Evolutionary conservation across 345 rosid genomes (phyloP), one percentile per base, ranked within the genome.

Genomic region (Euphorbia tirucalli): DNA sequence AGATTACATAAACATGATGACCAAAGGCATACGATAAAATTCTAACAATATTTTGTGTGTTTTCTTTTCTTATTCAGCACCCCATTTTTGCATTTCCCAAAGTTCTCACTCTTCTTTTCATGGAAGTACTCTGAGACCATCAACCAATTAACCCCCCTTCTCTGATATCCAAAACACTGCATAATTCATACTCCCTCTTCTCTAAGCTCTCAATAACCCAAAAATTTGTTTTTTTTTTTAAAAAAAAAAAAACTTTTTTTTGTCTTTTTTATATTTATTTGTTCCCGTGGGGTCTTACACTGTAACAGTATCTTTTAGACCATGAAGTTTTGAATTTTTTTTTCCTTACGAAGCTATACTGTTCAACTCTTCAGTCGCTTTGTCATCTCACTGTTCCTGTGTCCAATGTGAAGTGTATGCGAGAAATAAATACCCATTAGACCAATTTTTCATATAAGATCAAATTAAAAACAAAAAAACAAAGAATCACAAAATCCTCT

Each of bases 281-380:
- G 8, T 18, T 19, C 56, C 32, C 35, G 68, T 60, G 54, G 62
- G 66, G 66, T 68, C 77, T 7, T 61, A 7, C 28, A 68, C 37
- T 64, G 75, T 24, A 68, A 43, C 72, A 66, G 72, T 74, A 49
- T 54, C 44, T 41, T 25, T 21, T 41, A 48, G 63, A 54, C 32
- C 57, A 57, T 50, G 48, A 46, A 22, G 76, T 79, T 80, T 31
- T 60, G 43, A 71, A 78, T 74, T 70, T 67, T 25, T 10, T 66
- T 72, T 81, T 54, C 71, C 68, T 71, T 57, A 39, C 70, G 55
- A 60, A 62, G 81, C 55, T 69, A 32, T 71, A 66, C 67, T 74
- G 68, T 65, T 75, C 77, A 22, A 55, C 83, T 76, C 64, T 68
- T 57, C 75, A 39, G 78, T 79, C 77, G 22, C 79, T 73, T 74